phyloP scores from a whole-genome alignment of 192 early-diverging fungal genomes.

The Umbelopsis sp. region DNA sequence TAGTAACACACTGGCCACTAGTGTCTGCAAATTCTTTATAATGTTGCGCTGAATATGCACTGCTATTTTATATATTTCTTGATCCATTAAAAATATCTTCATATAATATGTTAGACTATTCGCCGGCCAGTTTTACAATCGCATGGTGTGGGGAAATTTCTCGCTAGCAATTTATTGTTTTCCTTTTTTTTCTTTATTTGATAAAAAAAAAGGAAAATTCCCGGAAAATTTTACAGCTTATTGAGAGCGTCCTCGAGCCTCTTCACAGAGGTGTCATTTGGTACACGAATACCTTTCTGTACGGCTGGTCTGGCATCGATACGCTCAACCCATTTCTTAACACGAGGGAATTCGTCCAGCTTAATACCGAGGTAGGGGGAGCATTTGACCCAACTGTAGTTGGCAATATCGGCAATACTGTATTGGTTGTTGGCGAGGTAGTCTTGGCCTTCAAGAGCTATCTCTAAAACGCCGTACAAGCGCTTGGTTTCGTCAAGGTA shows the following conservation, averaged over 20 bases:
- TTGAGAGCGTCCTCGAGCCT: background rate
- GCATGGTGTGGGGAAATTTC: too few species aligned
- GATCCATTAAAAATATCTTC: too few species aligned
- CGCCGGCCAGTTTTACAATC: too few species aligned
- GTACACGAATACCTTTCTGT: slow-evolving; percentile 20
- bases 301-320: slow-evolving; percentile 40
- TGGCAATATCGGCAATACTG: slow-evolving; percentile 56
- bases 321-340: slow-evolving; percentile 50
- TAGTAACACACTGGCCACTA: too few species aligned
- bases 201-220: too few species aligned
- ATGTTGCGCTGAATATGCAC: too few species aligned
- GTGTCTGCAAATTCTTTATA: too few species aligned
- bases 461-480: slow-evolving; percentile 45
- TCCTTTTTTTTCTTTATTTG: too few species aligned
- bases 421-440: slow-evolving; percentile 39
- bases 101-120: too few species aligned
- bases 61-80: too few species aligned
- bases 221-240: background rate
- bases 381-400: slow-evolving; percentile 43
- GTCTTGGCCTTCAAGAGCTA: slow-evolving; percentile 27
- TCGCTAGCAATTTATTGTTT: too few species aligned
- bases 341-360: slow-evolving; percentile 40
- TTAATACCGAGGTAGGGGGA: slow-evolving; percentile 23
- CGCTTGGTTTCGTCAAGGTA: slow-evolving; percentile 55
- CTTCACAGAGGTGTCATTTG: background rate